Conservation (phyloP, 2,329 filamentous ascomycete genomes). For the Davidsoniella eucalypti region DNA sequence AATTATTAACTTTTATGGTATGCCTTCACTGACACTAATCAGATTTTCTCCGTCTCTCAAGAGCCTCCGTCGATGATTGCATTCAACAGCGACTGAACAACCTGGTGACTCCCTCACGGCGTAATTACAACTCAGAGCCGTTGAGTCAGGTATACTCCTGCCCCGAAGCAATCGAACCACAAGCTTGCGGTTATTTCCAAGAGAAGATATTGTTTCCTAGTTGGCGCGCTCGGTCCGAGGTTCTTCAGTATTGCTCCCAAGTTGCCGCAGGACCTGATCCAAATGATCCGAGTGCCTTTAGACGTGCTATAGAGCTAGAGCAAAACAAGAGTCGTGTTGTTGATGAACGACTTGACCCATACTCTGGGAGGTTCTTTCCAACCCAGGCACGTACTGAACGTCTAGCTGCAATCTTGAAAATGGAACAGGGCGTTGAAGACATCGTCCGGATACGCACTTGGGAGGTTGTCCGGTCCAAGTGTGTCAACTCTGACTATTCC, state of each 20-base stretch:
- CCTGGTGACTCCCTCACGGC: conserved; percentile 55
- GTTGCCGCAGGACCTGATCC: conserved; percentile 81
- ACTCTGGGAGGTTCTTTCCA: conserved; percentile 69
- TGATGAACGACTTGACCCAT: conserved; percentile 82
- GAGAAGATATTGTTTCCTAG: conserved; percentile 67
- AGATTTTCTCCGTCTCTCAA: conserved; percentile 86
- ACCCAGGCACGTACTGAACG: conserved; percentile 65
- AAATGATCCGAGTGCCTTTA: conserved; percentile 60
- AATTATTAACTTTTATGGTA: background rate
- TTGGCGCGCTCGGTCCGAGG: conserved; percentile 70
- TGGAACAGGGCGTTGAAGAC: conserved; percentile 59
- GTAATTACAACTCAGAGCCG: conserved; percentile 63
- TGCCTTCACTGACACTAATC: conserved; percentile 6
- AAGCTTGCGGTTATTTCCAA: conserved; percentile 57
- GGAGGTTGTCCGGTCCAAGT: conserved; percentile 61
- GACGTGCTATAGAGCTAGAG: conserved; percentile 53
- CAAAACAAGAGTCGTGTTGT: conserved; percentile 57
- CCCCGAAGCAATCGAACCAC: conserved; percentile 33
- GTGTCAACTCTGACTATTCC: conserved; percentile 28
- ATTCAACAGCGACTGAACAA: conserved; percentile 90
- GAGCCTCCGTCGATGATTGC: conserved; percentile 75
- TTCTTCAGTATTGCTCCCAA: conserved; percentile 74
- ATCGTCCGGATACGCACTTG: conserved; percentile 74
- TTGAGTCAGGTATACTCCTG: conserved; percentile 41
- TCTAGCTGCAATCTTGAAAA: conserved; percentile 54